phyloP scores from a whole-genome alignment of 148 eudicot species.

The Chenopodium formosanum region DNA sequence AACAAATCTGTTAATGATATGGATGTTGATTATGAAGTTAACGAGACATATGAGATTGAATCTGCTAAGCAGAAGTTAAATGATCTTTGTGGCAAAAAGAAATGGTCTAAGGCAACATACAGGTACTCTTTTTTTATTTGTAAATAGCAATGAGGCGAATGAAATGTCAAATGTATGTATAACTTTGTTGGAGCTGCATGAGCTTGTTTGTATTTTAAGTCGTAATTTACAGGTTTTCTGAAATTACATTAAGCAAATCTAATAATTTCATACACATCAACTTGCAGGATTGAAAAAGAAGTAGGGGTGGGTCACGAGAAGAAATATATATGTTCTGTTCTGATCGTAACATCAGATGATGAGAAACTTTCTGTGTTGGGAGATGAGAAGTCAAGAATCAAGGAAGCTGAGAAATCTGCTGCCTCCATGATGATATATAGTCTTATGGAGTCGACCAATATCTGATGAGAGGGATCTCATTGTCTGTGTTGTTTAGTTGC shows the following conservation, averaged over 20 bases:
- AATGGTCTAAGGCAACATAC: constrained; percentile 66
- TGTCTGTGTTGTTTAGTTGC: not conserved
- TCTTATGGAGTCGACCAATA: constrained; percentile 33
- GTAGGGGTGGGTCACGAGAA: constrained; percentile 58
- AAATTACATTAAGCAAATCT: not conserved
- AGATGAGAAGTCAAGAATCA: constrained; percentile 43
- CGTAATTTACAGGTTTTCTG: not conserved
- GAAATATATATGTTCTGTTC: constrained; percentile 56
- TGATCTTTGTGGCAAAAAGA: constrained; percentile 62
- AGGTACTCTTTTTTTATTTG: constrained; percentile 38
- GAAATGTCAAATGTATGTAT: too few species aligned
- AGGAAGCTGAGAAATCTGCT: constrained; percentile 75
- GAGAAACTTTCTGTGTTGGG: constrained; percentile 35
- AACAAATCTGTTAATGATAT: constrained; percentile 13
- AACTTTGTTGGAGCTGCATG: not conserved
- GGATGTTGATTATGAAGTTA: constrained; percentile 17
- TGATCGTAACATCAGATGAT: constrained; percentile 38
- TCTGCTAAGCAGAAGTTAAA: constrained; percentile 64
- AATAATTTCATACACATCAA: not conserved
- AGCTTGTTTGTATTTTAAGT: not conserved
- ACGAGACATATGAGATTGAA: constrained; percentile 48
- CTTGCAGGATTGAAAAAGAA: constrained; percentile 51
- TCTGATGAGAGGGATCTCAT: constrained; percentile 10
- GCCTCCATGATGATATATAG: constrained; percentile 61
- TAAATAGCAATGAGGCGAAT: not conserved